phyloP scores from a whole-genome alignment of 495 filamentous ascomycete species.

The Trichoderma reesei region DNA sequence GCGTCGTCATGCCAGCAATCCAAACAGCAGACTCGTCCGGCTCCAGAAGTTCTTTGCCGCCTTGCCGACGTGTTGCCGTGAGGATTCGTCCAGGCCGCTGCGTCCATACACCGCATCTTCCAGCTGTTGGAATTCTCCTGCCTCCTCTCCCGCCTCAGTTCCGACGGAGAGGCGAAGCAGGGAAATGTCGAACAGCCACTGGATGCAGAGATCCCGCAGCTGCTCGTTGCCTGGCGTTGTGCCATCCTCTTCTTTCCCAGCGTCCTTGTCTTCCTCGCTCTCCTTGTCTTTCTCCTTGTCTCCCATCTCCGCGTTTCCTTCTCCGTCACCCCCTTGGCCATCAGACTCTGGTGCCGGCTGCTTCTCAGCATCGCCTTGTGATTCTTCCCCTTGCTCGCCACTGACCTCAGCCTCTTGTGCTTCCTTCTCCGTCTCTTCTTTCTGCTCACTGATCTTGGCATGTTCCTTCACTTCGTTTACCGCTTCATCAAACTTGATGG shows the following conservation, averaged over 20 bases:
- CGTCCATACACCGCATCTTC: constrained; percentile 36
- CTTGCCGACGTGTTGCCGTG: constrained; percentile 42
- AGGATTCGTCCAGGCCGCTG: constrained; percentile 34
- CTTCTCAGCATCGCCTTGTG: constrained; percentile 23
- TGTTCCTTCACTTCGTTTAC: constrained; percentile 8
- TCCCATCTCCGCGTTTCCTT: constrained; percentile 4
- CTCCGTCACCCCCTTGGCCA: constrained; percentile 12
- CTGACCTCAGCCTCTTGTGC: constrained; percentile 8
- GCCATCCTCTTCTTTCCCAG: constrained; percentile 11
- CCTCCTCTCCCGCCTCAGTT: not conserved
- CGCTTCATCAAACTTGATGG: not conserved
- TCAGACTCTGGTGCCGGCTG: constrained; percentile 11
- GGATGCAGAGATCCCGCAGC: constrained; percentile 49
- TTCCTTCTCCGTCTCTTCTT: constrained; percentile 11
- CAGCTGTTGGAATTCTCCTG: constrained; percentile 35
- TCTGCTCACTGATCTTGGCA: constrained; percentile 16
- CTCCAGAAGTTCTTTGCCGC: constrained; percentile 67
- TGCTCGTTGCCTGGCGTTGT: constrained; percentile 19
- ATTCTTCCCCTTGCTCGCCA: constrained; percentile 17
- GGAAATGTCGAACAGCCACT: constrained; percentile 68
- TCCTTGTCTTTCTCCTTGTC: constrained; percentile 12
- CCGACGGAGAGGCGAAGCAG: constrained; percentile 39
- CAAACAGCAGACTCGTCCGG: constrained; percentile 68
- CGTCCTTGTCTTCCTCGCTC: constrained; percentile 26
- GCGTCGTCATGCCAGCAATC: constrained; percentile 28